A percentile compares a stretch with the other conserved stretches of the same genome.
Conservation (phyloP, 192 early-diverging fungal species). For the Haplosporangium gracile region DNA sequence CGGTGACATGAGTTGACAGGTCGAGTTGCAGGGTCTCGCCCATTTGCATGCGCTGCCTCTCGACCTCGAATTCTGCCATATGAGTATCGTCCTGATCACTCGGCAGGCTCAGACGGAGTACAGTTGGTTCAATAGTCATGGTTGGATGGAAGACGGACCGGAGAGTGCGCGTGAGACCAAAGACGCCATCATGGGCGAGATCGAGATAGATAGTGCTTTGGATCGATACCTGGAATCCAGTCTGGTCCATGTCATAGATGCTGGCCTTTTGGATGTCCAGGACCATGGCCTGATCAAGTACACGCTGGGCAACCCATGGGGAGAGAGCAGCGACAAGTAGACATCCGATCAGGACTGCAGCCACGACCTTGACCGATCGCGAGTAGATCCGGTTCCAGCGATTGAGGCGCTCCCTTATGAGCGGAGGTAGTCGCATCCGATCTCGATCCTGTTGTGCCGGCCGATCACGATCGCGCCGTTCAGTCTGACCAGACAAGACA, state of each 20-base stretch:
- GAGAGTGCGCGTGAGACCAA: slow-evolving; percentile 22
- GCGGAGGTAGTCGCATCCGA: background rate
- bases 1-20: slow-evolving; percentile 29
- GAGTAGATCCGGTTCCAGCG: slow-evolving; percentile 17
- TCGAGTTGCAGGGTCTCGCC: slow-evolving; percentile 24
- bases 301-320: slow-evolving; percentile 32
- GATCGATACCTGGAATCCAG: slow-evolving; percentile 48
- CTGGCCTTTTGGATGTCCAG: slow-evolving; percentile 41
- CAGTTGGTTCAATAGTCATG: slow-evolving; percentile 34
- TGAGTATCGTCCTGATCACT: background rate
- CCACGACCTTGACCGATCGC: slow-evolving; percentile 12
- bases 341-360: slow-evolving; percentile 8
- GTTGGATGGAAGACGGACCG: slow-evolving; percentile 19
- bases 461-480: background rate
- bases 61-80: slow-evolving; percentile 46
- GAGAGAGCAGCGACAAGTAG: slow-evolving; percentile 9
- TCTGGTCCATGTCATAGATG: slow-evolving; percentile 41
- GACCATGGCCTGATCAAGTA: slow-evolving; percentile 38
- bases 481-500: background rate
- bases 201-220: slow-evolving; percentile 31
- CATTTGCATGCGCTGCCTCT: slow-evolving; percentile 36
- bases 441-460: background rate
- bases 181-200: slow-evolving; percentile 31
- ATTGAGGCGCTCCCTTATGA: slow-evolving; percentile 14
- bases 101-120: slow-evolving; percentile 17